A percentile compares a stretch with the other conserved stretches of the same genome.
phyloP scores from a whole-genome alignment of 305 asterid species.

The Plantago lanceolata region DNA sequence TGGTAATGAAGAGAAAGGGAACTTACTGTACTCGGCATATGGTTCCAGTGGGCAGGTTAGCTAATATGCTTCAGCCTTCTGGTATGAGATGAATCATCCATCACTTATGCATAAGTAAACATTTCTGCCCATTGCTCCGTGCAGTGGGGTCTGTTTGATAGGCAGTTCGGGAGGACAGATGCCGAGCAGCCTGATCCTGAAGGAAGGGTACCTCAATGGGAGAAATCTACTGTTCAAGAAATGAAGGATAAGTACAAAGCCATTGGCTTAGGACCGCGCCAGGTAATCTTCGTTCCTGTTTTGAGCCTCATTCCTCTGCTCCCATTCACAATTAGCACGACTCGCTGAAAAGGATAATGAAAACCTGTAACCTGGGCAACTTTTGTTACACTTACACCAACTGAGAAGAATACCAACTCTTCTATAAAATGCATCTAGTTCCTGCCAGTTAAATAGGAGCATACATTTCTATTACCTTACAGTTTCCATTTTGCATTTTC shows the following conservation, averaged over 20 bases:
- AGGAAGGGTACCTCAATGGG: constrained; percentile 91
- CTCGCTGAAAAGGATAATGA: no score
- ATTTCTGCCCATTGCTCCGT: background rate
- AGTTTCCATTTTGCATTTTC: background rate
- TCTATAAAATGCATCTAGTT: no score
- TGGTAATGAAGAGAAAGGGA: constrained; percentile 87
- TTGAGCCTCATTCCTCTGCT: background rate
- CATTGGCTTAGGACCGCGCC: constrained; percentile 84
- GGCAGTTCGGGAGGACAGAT: constrained; percentile 75
- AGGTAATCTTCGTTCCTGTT: constrained; percentile 36
- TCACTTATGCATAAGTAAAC: constrained; percentile 1
- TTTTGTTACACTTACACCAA: background rate
- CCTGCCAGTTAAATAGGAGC: no score
- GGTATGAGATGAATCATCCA: background rate
- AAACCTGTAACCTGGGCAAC: no score
- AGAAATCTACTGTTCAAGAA: constrained; percentile 58
- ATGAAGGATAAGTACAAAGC: constrained; percentile 75
- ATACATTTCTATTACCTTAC: no score
- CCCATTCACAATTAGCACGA: background rate
- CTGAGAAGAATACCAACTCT: background rate
- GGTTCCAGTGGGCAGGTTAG: constrained; percentile 90
- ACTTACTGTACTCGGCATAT: constrained; percentile 63
- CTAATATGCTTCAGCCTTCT: background rate
- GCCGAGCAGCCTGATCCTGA: constrained; percentile 83
- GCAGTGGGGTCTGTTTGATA: constrained; percentile 90